A percentile compares a stretch with the other conserved stretches of the same genome.
Conservation (phyloP, 441 rosid species). For the Gossypium schwendimanii region DNA sequence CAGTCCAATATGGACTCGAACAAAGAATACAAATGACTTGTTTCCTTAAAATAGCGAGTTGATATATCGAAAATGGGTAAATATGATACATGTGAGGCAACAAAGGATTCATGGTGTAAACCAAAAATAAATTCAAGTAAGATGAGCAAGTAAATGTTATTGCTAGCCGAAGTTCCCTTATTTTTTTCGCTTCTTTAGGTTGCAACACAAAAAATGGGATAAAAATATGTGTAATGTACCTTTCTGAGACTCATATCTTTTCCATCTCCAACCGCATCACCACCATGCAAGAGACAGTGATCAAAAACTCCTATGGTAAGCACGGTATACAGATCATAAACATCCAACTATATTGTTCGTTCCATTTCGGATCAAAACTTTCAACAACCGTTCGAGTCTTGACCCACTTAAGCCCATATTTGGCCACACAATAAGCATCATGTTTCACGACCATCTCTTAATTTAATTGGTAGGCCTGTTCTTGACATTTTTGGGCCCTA, state of each 20-base stretch:
- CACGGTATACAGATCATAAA: constrained; percentile 42
- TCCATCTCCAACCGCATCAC: background rate
- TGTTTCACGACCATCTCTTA: background rate
- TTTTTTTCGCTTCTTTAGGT: constrained; percentile 26
- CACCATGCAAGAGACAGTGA: constrained; percentile 22
- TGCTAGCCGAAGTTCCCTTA: constrained; percentile 32
- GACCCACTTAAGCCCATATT: constrained; percentile 43
- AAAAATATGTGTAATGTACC: constrained; percentile 28
- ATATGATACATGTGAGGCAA: constrained; percentile 26
- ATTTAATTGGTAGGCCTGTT: background rate
- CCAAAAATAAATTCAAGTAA: constrained; percentile 18
- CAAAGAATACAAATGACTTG: constrained; percentile 3
- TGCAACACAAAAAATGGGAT: constrained; percentile 23
- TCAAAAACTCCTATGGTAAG: constrained; percentile 45
- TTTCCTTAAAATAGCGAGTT: constrained; percentile 18
- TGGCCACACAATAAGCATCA: constrained; percentile 40
- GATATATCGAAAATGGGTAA: constrained; percentile 23
- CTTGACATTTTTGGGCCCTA: no score
- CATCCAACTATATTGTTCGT: constrained; percentile 36
- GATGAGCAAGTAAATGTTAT: constrained; percentile 27
- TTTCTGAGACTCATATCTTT: constrained; percentile 38
- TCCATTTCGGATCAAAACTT: constrained; percentile 18
- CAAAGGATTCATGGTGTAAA: constrained; percentile 16
- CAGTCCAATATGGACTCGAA: constrained; percentile 15
- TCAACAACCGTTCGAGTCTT: constrained; percentile 32